Evolutionary conservation across 1,284 basidiomycete genomes (phyloP), one percentile per base, ranked within the genome.

Genomic region (Mrakiaceae sp.): DNA sequence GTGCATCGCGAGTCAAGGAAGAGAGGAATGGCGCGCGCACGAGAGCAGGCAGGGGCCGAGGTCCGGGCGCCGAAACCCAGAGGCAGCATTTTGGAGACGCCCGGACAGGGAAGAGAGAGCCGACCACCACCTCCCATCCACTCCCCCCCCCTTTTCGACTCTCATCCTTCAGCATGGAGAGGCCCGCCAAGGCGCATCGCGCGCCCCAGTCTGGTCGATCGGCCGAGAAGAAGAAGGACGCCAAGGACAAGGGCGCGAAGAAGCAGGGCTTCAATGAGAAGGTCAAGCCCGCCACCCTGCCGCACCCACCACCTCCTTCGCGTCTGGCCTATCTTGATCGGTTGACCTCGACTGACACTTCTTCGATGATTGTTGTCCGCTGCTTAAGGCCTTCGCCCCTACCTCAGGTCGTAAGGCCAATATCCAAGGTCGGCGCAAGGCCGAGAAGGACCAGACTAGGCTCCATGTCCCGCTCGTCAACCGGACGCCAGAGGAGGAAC

Each of bases 401-500:
- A 86, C 84, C 76, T 96, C 93, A 46, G 91, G 90, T 70, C 83
- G 89, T 66, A 81, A 85, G 59, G 93, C 92, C 53, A 91, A 97
- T 72, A 81, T 85, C 59, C 88, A 94, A 73, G 92, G 90, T 11
- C 82, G 94, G 14, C 82, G 94, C 58, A 95, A 90, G 66, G 93
- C 87, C 46, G 96, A 99, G 73, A 84, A 87, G 66, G 91, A 97
- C 73, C 95, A 99, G 76, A 90, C 90, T 10, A 82, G 93, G 50
- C 82, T 98, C 2, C 96, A 99, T 77, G 96, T 98, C 2, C 96
- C 96, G 4, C 83, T 97, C 47, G 89, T 98, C 60, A 88, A 98
- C 74, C 83, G 96, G 66, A 97, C 93, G 8, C 92, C 94, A 3
- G 88, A 91, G 63, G 88, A 92, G 68, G 82, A 87, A 60, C 91